Evolutionary conservation across 192 early-diverging fungal species (phyloP), one percentile per base, ranked within the genome.

Genomic region (Phycomyces nitens): DNA sequence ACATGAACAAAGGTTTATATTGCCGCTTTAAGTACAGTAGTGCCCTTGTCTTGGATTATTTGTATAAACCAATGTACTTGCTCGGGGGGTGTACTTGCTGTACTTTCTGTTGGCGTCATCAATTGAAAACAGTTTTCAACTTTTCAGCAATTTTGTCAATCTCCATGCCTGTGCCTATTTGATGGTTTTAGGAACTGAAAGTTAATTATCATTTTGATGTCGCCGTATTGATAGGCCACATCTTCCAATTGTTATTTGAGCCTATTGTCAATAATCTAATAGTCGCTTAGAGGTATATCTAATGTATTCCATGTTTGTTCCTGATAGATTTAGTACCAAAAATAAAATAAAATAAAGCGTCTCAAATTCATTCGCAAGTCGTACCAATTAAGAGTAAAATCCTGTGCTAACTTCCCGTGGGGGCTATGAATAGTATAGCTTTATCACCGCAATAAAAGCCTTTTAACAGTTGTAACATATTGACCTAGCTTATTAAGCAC

Each of bases 201-300:
- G 53, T 55, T 27, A 55, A 55, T 55, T 23, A 55, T 55, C 27
- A 29, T 55, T 55, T 55, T 24, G 53, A 55, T 55, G 53, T 55
- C 53, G 27, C 53, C 15, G 53, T 55, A 16, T 29, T 55, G 4
- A 55, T 53, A 52, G 18, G 50, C 50, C 20, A 52, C 50, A 53
- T 53, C 51, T 53, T 23, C 51, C 15, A 53, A 21, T 24, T 53
- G 51, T 53, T 53, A 15, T 53, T 53, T 20, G 24, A 20, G 21
- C 51, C 21, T 20, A 53, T 53, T 24, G 16, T 53, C 51, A 53
- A 53, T 22, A 53, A 22, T 53, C n/a, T 53, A 53, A 21, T 53
- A 53, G 21, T 22, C 51, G 51, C 51, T 53, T 53, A 20, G 51
- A 53, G 51, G 51, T 53, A 53, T 53, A 53, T 10, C 11, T 53